Conservation (phyloP, 108 stramenopile genomes). For the Poteriospumella lacustris region DNA sequence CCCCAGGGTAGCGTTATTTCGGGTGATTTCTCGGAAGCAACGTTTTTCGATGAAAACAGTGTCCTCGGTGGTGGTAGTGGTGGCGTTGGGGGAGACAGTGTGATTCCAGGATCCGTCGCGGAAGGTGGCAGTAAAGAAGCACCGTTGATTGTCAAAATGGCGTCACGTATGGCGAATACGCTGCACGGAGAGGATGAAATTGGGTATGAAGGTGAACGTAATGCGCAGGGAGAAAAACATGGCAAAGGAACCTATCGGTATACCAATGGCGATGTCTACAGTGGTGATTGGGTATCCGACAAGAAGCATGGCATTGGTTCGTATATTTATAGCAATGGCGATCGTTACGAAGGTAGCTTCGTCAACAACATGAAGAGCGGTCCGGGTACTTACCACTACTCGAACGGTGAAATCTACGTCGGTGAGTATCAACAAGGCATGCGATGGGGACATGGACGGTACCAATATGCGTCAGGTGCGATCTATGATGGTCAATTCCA, state of each 20-base stretch:
- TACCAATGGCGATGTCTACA: background rate
- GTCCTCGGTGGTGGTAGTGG: no score
- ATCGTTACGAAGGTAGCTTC: constrained; percentile 45
- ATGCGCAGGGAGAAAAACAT: constrained; percentile 37
- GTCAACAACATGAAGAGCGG: constrained; percentile 43
- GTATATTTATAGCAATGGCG: constrained; percentile 34
- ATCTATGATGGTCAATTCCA: no score
- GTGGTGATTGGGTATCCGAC: background rate
- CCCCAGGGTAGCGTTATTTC: no score
- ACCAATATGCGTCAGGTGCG: background rate
- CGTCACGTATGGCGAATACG: no score
- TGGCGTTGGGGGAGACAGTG: no score
- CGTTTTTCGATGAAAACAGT: no score
- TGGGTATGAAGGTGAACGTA: no score
- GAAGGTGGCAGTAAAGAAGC: no score
- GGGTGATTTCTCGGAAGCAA: no score
- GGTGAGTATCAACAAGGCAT: background rate
- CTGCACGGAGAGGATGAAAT: no score
- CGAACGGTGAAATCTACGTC: background rate
- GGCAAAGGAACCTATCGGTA: constrained; percentile 1
- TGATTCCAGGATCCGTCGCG: no score
- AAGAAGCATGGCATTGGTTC: background rate
- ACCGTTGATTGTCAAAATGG: no score
- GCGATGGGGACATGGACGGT: background rate
- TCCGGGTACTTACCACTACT: constrained; percentile 38